Evolutionary conservation across 2,329 filamentous ascomycete genomes (phyloP), one percentile per base, ranked within the genome.

Genomic region (Leptosphaerulina australis): DNA sequence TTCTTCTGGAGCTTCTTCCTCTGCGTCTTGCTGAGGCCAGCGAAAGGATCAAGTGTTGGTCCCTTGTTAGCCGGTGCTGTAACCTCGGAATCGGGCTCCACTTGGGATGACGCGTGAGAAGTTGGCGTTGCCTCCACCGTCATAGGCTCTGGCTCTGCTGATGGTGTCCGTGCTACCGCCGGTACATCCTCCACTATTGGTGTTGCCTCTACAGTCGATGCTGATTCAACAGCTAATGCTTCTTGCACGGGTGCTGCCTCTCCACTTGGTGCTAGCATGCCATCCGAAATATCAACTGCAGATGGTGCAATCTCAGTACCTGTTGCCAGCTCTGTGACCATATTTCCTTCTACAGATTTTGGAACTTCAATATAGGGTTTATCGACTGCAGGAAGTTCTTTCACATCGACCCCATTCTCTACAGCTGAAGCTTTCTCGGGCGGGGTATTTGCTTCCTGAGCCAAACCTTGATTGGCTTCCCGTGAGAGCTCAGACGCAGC

Each of bases 1-100:
- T 73, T 76, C 57, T 57, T 57, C 45, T 64, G 56, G 5, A 67
- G 53, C 52, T 63, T 68, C 58, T 66, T 68, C 33, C 51, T 62
- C 30, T 68, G 59, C n/a, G 56, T 48, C 37, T 66, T 69, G 35
- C 49, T 64, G 22, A 68, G 57, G 12, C 63, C 64, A 15, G 60
- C 58, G 38, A 65, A 64, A 4, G 67, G 67, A 40, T 69, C 67
- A 2, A 60, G 49, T 21, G 66, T 66, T 46, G 53, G 21, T 33
- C 28, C 12, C 15, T 48, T 30, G 4, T 3, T 21, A 2, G 20
- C 2, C 3, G 31, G 24, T 11, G 26, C 14, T 14, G 36, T 12
- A 14, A 12, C 8, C 3, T 40, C 37, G 5, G 37, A 9, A 20
- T 28, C 14, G 17, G 29, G 17, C n/a, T 30, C 29, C 9, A 12